Evolutionary conservation across 1,284 basidiomycete genomes (phyloP).

Genomic region (Moesziomyces aphidis): DNA sequence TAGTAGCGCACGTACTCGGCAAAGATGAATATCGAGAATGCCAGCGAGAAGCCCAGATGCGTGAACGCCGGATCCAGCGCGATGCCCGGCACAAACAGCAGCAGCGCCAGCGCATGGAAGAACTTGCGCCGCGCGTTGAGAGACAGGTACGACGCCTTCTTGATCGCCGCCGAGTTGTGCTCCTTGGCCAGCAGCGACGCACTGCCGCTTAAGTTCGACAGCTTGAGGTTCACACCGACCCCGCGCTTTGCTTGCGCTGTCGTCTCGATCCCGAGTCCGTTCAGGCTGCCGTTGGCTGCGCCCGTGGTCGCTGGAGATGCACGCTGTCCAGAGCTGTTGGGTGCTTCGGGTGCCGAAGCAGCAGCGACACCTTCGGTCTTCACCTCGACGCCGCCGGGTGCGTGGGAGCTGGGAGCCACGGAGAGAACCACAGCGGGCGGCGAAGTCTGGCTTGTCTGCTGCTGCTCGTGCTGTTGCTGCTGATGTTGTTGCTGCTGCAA

Average conservation of each 20-base stretch:
- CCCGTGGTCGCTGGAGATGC: neutral
- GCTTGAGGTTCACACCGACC: constrained; percentile 29
- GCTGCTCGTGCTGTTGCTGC: neutral
- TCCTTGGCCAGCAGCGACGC: constrained; percentile 42
- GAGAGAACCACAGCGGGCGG: constrained; percentile 12
- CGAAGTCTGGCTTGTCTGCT: constrained; percentile 15
- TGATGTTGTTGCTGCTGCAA: constrained; percentile 31
- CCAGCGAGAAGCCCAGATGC: constrained; percentile 88
- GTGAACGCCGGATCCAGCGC: constrained; percentile 94
- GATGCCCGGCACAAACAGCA: constrained; percentile 95
- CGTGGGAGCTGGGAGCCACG: constrained; percentile 27
- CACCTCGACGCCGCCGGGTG: constrained; percentile 33
- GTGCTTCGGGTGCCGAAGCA: constrained; percentile 1
- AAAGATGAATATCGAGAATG: constrained; percentile 65
- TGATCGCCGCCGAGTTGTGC: constrained; percentile 44
- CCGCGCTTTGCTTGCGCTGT: constrained; percentile 15
- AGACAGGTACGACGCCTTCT: constrained; percentile 71
- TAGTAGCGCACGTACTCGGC: constrained; percentile 78
- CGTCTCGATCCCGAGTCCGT: constrained; percentile 6
- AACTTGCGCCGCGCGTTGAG: constrained; percentile 96
- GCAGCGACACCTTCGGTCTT: constrained; percentile 10
- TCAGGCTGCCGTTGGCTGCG: constrained; percentile 7
- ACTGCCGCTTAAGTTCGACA: constrained; percentile 31
- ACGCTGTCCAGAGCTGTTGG: neutral
- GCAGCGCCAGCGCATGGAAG: constrained; percentile 93